phyloP scores from a whole-genome alignment of 1,139 yeast species.

The Candida gigantensis region DNA sequence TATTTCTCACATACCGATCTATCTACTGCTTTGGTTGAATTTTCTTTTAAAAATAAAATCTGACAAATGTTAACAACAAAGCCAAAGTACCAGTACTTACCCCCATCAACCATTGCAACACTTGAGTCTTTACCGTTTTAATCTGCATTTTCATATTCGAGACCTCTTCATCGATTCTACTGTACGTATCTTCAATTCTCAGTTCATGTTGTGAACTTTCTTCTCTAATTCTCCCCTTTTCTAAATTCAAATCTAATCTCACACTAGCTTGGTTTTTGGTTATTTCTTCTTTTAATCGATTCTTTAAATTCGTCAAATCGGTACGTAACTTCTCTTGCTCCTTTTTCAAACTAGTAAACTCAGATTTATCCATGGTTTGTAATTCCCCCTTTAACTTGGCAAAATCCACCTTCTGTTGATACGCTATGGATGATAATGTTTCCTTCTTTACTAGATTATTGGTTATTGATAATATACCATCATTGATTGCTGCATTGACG shows the following conservation, averaged over 20 bases:
- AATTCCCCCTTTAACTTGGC: conserved; percentile 91
- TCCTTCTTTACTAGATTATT: conserved; percentile 80
- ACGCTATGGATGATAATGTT: conserved; percentile 76
- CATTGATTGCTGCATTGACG: conserved; percentile 75
- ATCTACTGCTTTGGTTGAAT: not conserved
- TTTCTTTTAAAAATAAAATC: conserved; percentile 60
- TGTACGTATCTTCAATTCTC: conserved; percentile 91
- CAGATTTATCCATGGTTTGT: conserved; percentile 84
- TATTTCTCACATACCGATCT: no score
- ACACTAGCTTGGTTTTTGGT: conserved; percentile 91
- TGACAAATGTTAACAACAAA: conserved; percentile 82
- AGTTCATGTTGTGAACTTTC: conserved; percentile 90
- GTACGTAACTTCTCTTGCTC: conserved; percentile 86
- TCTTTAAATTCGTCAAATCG: conserved; percentile 83
- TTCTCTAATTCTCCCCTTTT: conserved; percentile 93
- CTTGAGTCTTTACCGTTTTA: conserved; percentile 92
- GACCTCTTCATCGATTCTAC: conserved; percentile 92
- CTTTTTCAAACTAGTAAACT: conserved; percentile 75
- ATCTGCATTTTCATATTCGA: conserved; percentile 94
- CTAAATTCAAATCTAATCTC: conserved; percentile 83
- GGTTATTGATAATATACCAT: conserved; percentile 76
- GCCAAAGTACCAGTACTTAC: conserved; percentile 98
- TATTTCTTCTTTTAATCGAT: conserved; percentile 85
- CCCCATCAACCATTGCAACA: conserved; percentile 97
- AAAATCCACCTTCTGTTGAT: conserved; percentile 95